Base-by-base conservation (phyloP, 768 basidiomycete species). In the Daedalea quercina region DNA sequence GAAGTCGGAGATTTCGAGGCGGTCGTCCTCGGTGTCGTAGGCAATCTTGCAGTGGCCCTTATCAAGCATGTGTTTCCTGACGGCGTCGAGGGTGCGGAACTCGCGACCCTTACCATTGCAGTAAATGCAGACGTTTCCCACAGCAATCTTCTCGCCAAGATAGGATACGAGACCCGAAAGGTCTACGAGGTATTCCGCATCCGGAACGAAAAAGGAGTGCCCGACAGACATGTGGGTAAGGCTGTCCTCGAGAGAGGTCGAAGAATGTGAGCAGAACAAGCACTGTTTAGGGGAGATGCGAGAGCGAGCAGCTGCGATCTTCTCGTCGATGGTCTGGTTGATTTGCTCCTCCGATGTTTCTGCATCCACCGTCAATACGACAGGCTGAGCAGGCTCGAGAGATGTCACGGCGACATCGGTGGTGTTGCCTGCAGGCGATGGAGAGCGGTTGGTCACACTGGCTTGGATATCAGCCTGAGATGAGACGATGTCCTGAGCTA, bases 171-270 rank as follows among this genome's bases (percentile, higher is more conserved):
- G 79, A 3, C 95, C 96, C 4, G 80, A 60, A 34, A 88, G 69
- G 69, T 98, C 92, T 61, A 86, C 73, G 60, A 98, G 82, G 68
- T 88, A 94, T 45, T 96, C 90, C 40, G 84, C 83, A 61, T 98
- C 94, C 43, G 96, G 96, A 56, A 99, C 77, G 75, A 95, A 96
- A 77, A 98, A 98, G 9, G 93, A 93, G 70, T 99, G 96, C 0
- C 68, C 67, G 47, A 68, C 65, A 37, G 87, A 82, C 96, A 99
- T 99, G 75, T 99, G 96, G 1, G 76, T 69, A 37, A 94, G 76
- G 61, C 85, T 92, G 3, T 75, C 79, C 17, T 82, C 74, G 31
- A 91, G 69, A 9, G 81, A 73, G 19, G 76, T 72, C 15, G 73
- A 65, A 26, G 72, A 58, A 4, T 53, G 48, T 25, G 80, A 53